Percentiles rank a stretch among this genome's conserved stretches.
These are phyloP conservation scores for Yamagishiella unicocca DNA, from an alignment of 139 green algal species.

Conservation along the genomic window DNA sequence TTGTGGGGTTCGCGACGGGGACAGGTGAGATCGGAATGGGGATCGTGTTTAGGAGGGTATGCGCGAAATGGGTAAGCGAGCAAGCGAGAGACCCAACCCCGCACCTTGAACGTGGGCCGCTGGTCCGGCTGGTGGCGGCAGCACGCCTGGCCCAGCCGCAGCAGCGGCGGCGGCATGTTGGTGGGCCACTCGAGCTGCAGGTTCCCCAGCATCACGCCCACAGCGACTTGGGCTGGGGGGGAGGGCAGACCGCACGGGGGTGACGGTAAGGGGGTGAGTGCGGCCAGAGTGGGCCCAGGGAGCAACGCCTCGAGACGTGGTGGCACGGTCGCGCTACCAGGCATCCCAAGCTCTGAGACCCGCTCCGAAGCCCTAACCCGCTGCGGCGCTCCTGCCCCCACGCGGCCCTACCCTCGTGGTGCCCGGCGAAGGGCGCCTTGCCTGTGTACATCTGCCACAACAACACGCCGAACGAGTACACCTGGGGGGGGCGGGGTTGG, in stretches of 20 bases:
- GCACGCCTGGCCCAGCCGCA: slow-evolving; percentile 25
- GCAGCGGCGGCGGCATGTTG: slow-evolving; percentile 24
- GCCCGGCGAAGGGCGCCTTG: slow-evolving; percentile 31
- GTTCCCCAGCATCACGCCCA: slow-evolving; percentile 32
- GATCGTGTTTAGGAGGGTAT: too few relatives aligned
- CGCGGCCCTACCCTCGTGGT: neutral
- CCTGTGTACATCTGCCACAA: slow-evolving; percentile 51
- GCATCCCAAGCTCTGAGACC: neutral
- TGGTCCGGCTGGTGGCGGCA: slow-evolving; percentile 19
- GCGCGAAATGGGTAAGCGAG: too few relatives aligned
- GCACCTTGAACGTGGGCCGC: slow-evolving; percentile 31
- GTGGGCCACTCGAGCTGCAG: slow-evolving; percentile 39
- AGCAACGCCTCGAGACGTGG: neutral
- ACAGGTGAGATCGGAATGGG: too few relatives aligned
- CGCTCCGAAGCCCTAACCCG: too few relatives aligned
- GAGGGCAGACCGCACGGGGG: neutral
- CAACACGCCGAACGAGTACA: slow-evolving; percentile 43
- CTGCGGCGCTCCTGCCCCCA: neutral
- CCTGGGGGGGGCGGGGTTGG: neutral
- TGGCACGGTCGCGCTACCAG: neutral
- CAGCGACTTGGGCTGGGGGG: slow-evolving; percentile 37
- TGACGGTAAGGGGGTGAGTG: neutral
- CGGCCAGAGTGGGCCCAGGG: neutral
- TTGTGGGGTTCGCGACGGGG: too few relatives aligned
- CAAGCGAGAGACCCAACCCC: too few relatives aligned